Conservation (phyloP, 1,284 basidiomycete genomes). For the Rhodofomes roseus region DNA sequence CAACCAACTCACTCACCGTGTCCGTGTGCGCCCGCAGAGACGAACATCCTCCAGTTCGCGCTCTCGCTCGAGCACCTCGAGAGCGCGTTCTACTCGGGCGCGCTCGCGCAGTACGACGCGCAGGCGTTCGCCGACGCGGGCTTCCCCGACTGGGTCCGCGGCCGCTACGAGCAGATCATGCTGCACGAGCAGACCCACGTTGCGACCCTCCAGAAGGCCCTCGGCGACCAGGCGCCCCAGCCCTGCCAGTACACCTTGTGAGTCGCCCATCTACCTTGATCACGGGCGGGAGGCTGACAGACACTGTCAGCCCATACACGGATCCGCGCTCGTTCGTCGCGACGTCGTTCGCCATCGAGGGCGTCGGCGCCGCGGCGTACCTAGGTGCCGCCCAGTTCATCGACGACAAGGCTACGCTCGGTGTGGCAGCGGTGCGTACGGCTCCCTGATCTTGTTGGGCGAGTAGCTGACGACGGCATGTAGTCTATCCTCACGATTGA, state of each 20-base stretch:
- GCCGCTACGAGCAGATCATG: conserved; percentile 50
- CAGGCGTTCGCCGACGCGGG: conserved; percentile 52
- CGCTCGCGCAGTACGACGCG: conserved; percentile 41
- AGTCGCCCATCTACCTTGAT: conserved; percentile 23
- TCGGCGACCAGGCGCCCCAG: conserved; percentile 49
- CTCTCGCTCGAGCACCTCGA: conserved; percentile 71
- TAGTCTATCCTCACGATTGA: conserved; percentile 40
- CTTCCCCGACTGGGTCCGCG: conserved; percentile 45
- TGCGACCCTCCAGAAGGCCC: conserved; percentile 38
- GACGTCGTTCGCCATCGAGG: conserved; percentile 54
- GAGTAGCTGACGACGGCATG: background rate
- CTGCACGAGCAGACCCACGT: conserved; percentile 51
- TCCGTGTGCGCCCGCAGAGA: conserved; percentile 31
- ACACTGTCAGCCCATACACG: conserved; percentile 39
- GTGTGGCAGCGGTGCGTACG: conserved; percentile 28
- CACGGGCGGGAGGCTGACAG: conserved; percentile 3
- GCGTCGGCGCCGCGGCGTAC: conserved; percentile 51
- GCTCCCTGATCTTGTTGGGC: background rate
- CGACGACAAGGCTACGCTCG: conserved; percentile 31
- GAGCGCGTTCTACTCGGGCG: conserved; percentile 54
- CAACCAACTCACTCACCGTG: too few species aligned
- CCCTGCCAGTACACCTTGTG: conserved; percentile 62
- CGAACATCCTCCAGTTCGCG: conserved; percentile 50
- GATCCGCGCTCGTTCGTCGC: conserved; percentile 48
- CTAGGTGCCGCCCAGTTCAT: conserved; percentile 49